Conservation (phyloP, 495 filamentous ascomycete species). For the Baudoinia panamericana region DNA sequence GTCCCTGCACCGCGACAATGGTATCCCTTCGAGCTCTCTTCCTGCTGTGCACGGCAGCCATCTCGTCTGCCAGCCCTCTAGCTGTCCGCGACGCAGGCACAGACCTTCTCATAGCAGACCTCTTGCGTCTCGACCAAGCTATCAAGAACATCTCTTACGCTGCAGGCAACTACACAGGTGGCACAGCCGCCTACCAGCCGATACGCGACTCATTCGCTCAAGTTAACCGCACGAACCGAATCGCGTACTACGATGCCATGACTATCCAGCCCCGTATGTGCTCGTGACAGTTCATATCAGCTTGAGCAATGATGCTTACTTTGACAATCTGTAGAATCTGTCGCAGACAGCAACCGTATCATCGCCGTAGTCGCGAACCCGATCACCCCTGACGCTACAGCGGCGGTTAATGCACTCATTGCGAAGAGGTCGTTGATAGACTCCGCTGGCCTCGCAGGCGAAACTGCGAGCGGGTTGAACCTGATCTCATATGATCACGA, state of each 20-base stretch:
- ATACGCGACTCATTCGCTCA: neutral
- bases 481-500: conserved; percentile 2
- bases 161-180: conserved; percentile 2
- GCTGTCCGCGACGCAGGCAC: neutral
- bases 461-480: neutral
- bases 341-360: conserved; percentile 1
- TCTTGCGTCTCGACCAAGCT: neutral
- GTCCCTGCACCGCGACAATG: too few relatives aligned
- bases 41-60: too few relatives aligned
- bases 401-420: neutral
- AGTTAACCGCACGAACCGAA: neutral
- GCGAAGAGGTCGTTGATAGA: neutral
- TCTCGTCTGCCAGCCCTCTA: neutral
- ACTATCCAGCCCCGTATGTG: neutral
- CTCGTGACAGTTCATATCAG: too few relatives aligned
- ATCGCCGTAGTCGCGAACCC: neutral
- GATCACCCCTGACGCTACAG: neutral
- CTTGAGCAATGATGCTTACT: too few relatives aligned
- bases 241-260: conserved; percentile 4
- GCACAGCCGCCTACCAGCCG: neutral
- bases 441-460: neutral
- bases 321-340: neutral
- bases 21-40: too few relatives aligned
- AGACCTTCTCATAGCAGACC: neutral
- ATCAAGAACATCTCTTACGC: neutral